Conservation (phyloP, 2,329 filamentous ascomycete genomes). For the Fusarium siculi region DNA sequence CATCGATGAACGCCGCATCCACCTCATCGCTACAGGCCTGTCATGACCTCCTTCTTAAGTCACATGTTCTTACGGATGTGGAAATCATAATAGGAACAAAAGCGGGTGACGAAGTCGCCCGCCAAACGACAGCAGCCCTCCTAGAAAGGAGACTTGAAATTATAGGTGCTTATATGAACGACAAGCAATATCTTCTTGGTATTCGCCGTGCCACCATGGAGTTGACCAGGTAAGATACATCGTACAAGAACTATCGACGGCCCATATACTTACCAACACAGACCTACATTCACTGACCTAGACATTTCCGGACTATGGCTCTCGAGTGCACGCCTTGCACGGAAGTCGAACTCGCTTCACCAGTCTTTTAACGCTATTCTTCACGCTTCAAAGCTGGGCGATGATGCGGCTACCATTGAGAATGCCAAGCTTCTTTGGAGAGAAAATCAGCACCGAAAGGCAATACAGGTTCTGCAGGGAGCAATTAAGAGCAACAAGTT, state of each 20-base stretch:
- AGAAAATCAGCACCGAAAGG: conserved; percentile 92
- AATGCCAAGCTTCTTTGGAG: conserved; percentile 94
- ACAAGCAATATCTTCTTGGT: conserved; percentile 93
- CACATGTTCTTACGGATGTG: conserved; percentile 89
- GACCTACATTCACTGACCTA: conserved; percentile 70
- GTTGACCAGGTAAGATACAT: conserved; percentile 68
- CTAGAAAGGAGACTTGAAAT: conserved; percentile 85
- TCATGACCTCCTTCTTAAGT: conserved; percentile 84
- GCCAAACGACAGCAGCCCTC: conserved; percentile 47
- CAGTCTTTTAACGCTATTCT: conserved; percentile 95
- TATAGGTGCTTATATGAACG: conserved; percentile 86
- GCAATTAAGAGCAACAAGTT: conserved; percentile 88
- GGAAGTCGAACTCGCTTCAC: conserved; percentile 84
- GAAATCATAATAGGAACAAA: conserved; percentile 74
- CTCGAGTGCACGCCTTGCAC: conserved; percentile 82
- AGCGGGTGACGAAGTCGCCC: conserved; percentile 54
- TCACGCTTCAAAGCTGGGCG: conserved; percentile 84
- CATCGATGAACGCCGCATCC: conserved; percentile 77
- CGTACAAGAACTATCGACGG: not conserved
- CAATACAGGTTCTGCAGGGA: conserved; percentile 88
- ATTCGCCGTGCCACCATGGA: conserved; percentile 90
- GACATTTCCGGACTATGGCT: conserved; percentile 90
- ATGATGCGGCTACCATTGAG: conserved; percentile 90
- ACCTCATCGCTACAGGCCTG: conserved; percentile 85
- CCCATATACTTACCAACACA: conserved; percentile 40